A percentile compares a stretch with the other conserved stretches of the same genome.
These are phyloP conservation scores for Ophiostoma ulmi DNA, from an alignment of 2,329 filamentous ascomycete species.

Conservation along the genomic window DNA sequence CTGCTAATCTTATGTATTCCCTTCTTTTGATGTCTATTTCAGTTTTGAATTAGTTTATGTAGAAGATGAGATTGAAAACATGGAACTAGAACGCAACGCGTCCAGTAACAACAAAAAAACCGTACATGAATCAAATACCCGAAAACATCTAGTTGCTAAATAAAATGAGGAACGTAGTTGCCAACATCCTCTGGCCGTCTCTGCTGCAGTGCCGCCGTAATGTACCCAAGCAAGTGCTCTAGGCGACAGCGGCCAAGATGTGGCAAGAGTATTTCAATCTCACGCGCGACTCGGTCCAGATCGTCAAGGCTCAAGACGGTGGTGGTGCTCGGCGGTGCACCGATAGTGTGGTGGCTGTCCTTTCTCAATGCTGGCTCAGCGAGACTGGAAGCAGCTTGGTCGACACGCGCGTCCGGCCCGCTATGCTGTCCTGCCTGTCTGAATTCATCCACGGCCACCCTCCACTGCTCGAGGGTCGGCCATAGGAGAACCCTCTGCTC, in stretches of 20 bases:
- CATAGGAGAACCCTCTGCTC: constrained; percentile 9
- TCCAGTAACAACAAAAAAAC: no score
- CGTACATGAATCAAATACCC: no score
- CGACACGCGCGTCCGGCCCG: neutral
- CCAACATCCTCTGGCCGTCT: neutral
- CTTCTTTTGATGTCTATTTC: neutral
- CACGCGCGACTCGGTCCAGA: neutral
- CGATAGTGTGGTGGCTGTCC: neutral
- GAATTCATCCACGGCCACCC: neutral
- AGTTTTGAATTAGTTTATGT: neutral
- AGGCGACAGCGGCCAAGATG: constrained; percentile 16
- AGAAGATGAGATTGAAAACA: neutral
- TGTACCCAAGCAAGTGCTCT: constrained; percentile 7
- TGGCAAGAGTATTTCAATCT: neutral
- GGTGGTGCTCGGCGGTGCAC: neutral
- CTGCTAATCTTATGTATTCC: constrained; percentile 39
- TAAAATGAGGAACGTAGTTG: neutral
- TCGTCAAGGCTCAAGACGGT: neutral
- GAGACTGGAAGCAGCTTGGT: neutral
- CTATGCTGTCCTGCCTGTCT: neutral
- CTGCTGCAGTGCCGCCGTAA: neutral
- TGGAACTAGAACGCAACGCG: no score
- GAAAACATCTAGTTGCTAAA: neutral
- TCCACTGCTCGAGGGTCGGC: constrained; percentile 15
- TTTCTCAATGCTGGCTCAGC: neutral